Percentiles rank a stretch among this genome's conserved stretches.
These are phyloP conservation scores for Erythrobasidium hasegawianum DNA, from an alignment of 1,284 basidiomycete species.

Conservation along the genomic window DNA sequence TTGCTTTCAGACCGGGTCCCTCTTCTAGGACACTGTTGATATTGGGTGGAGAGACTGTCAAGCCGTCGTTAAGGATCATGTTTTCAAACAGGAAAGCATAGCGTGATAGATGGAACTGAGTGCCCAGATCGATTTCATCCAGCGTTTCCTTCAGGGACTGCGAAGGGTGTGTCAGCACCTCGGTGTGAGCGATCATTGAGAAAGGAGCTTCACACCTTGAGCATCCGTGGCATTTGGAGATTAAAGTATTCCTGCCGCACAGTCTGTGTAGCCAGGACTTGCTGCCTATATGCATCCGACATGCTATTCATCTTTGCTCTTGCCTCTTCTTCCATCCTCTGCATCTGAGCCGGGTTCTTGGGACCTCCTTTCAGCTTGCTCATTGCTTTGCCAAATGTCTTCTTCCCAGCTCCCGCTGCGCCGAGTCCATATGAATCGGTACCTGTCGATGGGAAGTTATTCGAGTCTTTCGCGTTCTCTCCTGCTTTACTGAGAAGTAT, in stretches of 20 bases:
- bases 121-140: conserved; percentile 93
- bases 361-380: conserved; percentile 84
- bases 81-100: conserved; percentile 94
- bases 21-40: conserved; percentile 53
- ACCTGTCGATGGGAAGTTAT: conserved; percentile 50
- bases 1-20: conserved; percentile 73
- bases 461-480: conserved; percentile 76
- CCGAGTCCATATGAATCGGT: conserved; percentile 39
- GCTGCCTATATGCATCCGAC: conserved; percentile 84
- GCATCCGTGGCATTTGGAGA: conserved; percentile 86
- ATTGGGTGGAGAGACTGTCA: conserved; percentile 70
- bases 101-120: conserved; percentile 90
- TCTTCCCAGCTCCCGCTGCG: conserved; percentile 58
- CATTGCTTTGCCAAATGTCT: conserved; percentile 72
- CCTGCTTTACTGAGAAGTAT: conserved; percentile 92
- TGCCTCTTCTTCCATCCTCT: conserved; percentile 91
- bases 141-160: conserved; percentile 92
- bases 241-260: conserved; percentile 97
- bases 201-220: conserved; percentile 61
- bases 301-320: conserved; percentile 75
- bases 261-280: conserved; percentile 82
- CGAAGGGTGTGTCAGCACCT: no score
- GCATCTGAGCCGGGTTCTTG: conserved; percentile 85
- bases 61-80: conserved; percentile 80
- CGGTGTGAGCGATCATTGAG: no score